Conservation (phyloP, 768 basidiomycete species). For the Xerocomellus chrysenteron region DNA sequence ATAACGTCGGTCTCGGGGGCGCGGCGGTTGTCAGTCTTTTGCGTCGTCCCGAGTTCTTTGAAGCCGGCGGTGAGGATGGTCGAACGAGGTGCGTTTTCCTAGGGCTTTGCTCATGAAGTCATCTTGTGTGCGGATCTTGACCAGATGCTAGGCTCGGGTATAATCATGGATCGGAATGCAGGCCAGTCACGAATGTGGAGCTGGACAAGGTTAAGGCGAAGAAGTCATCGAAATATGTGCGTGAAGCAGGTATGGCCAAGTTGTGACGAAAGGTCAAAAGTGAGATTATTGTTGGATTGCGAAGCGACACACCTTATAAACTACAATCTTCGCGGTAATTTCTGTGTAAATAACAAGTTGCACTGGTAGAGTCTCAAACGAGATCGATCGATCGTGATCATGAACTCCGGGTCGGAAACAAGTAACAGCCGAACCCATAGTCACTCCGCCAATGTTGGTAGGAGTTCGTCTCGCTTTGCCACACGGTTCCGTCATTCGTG, state of each 20-base stretch:
- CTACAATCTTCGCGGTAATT: not conserved
- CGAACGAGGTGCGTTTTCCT: slow-evolving; percentile 46
- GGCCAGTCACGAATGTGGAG: slow-evolving; percentile 56
- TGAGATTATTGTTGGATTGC: not conserved
- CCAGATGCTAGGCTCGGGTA: slow-evolving; percentile 61
- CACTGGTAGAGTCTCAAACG: too few species aligned
- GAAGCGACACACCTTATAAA: not conserved
- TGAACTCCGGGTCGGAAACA: not conserved
- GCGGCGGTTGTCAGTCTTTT: slow-evolving; percentile 75
- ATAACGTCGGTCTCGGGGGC: slow-evolving; percentile 79
- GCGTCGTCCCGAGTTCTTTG: slow-evolving; percentile 73
- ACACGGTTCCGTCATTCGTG: not conserved
- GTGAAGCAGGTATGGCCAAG: slow-evolving; percentile 32
- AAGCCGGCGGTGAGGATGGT: slow-evolving; percentile 46
- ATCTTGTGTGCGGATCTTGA: not conserved
- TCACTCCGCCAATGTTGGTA: too few species aligned
- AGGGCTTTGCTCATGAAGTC: too few species aligned
- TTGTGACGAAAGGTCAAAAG: slow-evolving; percentile 26
- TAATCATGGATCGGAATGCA: slow-evolving; percentile 70
- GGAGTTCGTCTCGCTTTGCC: not conserved
- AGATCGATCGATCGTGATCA: not conserved
- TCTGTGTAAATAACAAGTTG: too few species aligned
- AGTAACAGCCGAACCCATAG: not conserved
- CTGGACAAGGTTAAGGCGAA: slow-evolving; percentile 74
- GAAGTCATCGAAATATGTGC: slow-evolving; percentile 46